Conservation (phyloP, 768 basidiomycete genomes). For the Termitomyces sp. region DNA sequence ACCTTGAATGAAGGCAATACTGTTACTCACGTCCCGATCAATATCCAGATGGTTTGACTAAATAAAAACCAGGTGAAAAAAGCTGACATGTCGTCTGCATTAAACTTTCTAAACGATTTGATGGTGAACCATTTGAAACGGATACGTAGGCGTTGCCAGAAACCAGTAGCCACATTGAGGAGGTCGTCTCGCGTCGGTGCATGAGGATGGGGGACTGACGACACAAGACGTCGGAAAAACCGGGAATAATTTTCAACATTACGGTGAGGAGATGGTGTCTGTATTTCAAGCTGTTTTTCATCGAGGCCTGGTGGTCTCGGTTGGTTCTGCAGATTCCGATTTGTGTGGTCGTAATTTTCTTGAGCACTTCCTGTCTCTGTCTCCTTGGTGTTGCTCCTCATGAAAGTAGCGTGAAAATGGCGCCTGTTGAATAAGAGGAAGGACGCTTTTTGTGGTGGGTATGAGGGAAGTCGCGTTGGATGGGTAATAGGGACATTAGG, state of each 20-base stretch:
- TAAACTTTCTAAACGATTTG: slow-evolving; percentile 89
- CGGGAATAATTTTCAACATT: slow-evolving; percentile 66
- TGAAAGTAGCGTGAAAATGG: slow-evolving; percentile 17
- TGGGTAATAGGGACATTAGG: not conserved
- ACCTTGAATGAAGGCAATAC: not conserved
- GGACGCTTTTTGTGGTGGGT: not conserved
- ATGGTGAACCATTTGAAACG: slow-evolving; percentile 99
- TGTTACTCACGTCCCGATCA: slow-evolving; percentile 80
- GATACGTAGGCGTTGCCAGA: slow-evolving; percentile 84
- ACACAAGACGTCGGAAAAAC: slow-evolving; percentile 76
- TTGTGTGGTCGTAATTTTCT: not conserved
- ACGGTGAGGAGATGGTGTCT: slow-evolving; percentile 11
- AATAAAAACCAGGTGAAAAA: slow-evolving; percentile 95
- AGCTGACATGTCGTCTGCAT: slow-evolving; percentile 94
- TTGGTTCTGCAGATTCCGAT: not conserved
- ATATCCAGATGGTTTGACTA: slow-evolving; percentile 93
- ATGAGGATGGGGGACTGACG: slow-evolving; percentile 69
- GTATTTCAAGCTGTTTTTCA: slow-evolving; percentile 1
- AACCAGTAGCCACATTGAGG: slow-evolving; percentile 78
- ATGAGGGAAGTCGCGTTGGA: not conserved
- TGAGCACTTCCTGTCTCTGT: not conserved
- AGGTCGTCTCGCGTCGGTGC: slow-evolving; percentile 88
- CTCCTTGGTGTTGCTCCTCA: not conserved
- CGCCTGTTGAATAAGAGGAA: not conserved
- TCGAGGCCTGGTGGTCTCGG: not conserved